Percentiles rank a stretch among this genome's conserved stretches.
Evolutionary conservation across 345 rosid species (phyloP).

Genomic region (Reutealis trisperma): DNA sequence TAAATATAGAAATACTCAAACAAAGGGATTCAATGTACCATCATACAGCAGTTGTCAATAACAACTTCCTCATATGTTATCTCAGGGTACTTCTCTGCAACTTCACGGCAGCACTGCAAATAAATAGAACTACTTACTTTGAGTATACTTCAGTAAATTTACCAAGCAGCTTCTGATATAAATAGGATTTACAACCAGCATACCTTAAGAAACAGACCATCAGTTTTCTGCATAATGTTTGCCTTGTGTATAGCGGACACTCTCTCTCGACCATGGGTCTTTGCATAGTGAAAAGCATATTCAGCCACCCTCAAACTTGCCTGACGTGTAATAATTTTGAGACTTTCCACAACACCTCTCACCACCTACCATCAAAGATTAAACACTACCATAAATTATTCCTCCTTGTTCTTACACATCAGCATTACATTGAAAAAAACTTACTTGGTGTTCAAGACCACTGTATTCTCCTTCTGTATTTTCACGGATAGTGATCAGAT

Average conservation of each 20-base stretch:
- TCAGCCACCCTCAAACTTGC: slow-evolving; percentile 99
- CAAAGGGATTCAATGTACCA: slow-evolving; percentile 51
- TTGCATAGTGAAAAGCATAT: slow-evolving; percentile 96
- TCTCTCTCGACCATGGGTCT: slow-evolving; percentile 91
- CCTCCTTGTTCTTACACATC: neutral
- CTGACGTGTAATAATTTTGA: slow-evolving; percentile 92
- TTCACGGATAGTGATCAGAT: slow-evolving; percentile 94
- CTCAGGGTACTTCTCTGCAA: slow-evolving; percentile 97
- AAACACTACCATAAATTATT: neutral
- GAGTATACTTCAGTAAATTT: neutral
- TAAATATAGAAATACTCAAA: neutral
- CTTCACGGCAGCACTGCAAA: slow-evolving; percentile 98
- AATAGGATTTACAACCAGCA: slow-evolving; percentile 1
- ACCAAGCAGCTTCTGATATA: neutral
- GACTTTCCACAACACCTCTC: slow-evolving; percentile 99
- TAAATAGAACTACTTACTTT: neutral
- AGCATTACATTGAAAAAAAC: slow-evolving; percentile 19
- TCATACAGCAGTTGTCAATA: slow-evolving; percentile 99
- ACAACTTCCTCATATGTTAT: slow-evolving; percentile 95
- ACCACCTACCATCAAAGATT: slow-evolving; percentile 60
- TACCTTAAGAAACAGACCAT: slow-evolving; percentile 97
- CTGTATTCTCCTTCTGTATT: slow-evolving; percentile 99
- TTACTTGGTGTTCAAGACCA: slow-evolving; percentile 99
- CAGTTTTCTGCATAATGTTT: slow-evolving; percentile 99
- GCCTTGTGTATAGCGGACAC: slow-evolving; percentile 99